phyloP scores from a whole-genome alignment of 306 rosid genomes.

The Lathyrus oleraceus region DNA sequence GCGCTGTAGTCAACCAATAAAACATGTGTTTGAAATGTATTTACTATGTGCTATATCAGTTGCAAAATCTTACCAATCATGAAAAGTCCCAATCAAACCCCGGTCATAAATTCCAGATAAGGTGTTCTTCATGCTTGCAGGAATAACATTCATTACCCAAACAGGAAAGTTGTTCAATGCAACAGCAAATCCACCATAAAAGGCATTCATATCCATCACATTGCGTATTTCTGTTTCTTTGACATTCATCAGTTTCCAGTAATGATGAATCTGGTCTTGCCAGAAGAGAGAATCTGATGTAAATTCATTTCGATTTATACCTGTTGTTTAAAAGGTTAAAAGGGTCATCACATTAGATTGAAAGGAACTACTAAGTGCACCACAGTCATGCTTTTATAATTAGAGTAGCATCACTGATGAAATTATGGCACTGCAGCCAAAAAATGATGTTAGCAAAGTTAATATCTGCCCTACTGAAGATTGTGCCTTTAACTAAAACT shows the following conservation, averaged over 20 bases:
- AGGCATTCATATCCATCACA: constrained; percentile 92
- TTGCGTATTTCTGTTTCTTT: constrained; percentile 68
- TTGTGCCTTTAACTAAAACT: neutral
- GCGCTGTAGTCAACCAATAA: constrained; percentile 26
- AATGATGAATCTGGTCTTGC: constrained; percentile 68
- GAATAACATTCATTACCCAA: constrained; percentile 93
- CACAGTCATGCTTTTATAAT: neutral
- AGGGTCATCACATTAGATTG: constrained; percentile 30
- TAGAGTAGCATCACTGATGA: constrained; percentile 10
- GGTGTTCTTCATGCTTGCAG: constrained; percentile 70
- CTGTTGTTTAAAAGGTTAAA: constrained; percentile 45
- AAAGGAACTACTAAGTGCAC: constrained; percentile 19
- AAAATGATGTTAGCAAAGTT: constrained; percentile 12
- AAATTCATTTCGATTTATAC: constrained; percentile 64
- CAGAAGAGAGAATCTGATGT: constrained; percentile 61
- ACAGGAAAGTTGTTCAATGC: constrained; percentile 62
- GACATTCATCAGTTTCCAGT: constrained; percentile 74
- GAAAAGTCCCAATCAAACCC: constrained; percentile 78
- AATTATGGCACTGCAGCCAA: constrained; percentile 10
- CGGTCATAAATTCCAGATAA: constrained; percentile 80
- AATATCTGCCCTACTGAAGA: constrained; percentile 11
- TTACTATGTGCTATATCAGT: neutral
- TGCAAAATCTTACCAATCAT: constrained; percentile 69
- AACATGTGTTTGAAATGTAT: neutral
- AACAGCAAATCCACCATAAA: constrained; percentile 77